Base-by-base conservation (phyloP, 495 filamentous ascomycete species). In the Aspergillus sclerotiicarbonarius region DNA sequence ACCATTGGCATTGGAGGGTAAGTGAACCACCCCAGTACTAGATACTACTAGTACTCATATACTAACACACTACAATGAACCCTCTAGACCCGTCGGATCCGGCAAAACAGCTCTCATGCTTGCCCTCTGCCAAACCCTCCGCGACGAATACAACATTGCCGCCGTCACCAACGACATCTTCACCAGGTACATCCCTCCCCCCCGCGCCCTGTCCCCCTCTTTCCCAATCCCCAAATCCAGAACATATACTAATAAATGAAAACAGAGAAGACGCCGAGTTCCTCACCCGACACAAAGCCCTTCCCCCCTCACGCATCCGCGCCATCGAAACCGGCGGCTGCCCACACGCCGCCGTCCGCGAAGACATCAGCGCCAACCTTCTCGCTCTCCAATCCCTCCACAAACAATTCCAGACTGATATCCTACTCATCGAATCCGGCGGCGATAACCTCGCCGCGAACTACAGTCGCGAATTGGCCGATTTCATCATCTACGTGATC, bases 81-180 rank as follows among this genome's bases (percentile, higher is more conserved):
- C 33, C 25, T 47, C 37, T 62, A 97, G 94, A 53, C 94, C 94
- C 65, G 94, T 98, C 49, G 94, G 94, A 58, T 97, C 94, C 25
- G 94, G 94, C 66, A 98, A 98, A 72, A 97, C 94, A 15, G 94
- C 94, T 43, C 82, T 98, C 19, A 96, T 98, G 93, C 84, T 96
- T 8, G 85, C 89, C 29, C 84, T 97, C 61, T 96, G 90, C 74
- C 86, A 80, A 31, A 85, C 86, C 30, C 84, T 98, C 3, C 86
- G 94, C 32, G 75, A 84, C 48, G 68, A 81, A 25, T 90, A 90
- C 79, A 91, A 87, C 65, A 87, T 98, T 62, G 94, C 94, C 4
- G 94, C 92, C 39, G 92, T 98, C 3, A 98, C 94, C 30, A 98
- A 98, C 79, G 94, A 98, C 78, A 98, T 98, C 81, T 98, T 98